Evolutionary conservation across 495 filamentous ascomycete genomes (phyloP).

Genomic region (Astrothelium macrocarpum): DNA sequence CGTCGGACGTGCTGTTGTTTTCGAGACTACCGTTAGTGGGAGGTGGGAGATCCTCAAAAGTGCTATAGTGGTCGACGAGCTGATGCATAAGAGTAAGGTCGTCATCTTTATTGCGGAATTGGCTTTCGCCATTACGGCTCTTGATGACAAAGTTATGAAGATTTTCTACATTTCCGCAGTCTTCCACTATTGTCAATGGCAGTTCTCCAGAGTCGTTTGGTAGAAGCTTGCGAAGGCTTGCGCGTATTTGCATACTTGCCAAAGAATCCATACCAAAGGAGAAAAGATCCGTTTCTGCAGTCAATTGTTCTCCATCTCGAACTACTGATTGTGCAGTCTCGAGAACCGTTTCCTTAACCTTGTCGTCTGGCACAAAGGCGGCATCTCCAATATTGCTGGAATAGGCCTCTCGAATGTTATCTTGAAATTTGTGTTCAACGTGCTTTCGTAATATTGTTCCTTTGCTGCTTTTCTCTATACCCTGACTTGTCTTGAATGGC

Average conservation of each 20-base stretch:
- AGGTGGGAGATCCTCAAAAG: conserved; percentile 20
- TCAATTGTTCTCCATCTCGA: conserved; percentile 10
- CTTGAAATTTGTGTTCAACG: conserved; percentile 33
- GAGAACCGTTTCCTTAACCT: conserved; percentile 23
- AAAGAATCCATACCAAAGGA: conserved; percentile 46
- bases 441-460: conserved; percentile 40
- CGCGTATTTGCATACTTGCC: conserved; percentile 42
- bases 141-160: conserved; percentile 21
- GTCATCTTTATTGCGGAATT: background rate
- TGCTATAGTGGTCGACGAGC: conserved; percentile 32
- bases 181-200: conserved; percentile 39
- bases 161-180: conserved; percentile 37
- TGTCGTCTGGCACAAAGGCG: conserved; percentile 21
- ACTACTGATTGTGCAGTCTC: conserved; percentile 28
- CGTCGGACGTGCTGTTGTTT: background rate
- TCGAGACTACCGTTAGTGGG: conserved; percentile 5
- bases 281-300: conserved; percentile 42
- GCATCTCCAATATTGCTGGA: background rate
- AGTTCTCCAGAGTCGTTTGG: conserved; percentile 30
- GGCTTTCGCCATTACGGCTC: conserved; percentile 14
- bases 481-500: conserved; percentile 13
- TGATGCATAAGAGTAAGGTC: conserved; percentile 23
- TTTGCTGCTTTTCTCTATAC: conserved; percentile 45
- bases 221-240: conserved; percentile 36
- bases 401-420: conserved; percentile 38